Evolutionary conservation across 441 rosid species (phyloP).

Genomic region (Gossypium gossypioides): DNA sequence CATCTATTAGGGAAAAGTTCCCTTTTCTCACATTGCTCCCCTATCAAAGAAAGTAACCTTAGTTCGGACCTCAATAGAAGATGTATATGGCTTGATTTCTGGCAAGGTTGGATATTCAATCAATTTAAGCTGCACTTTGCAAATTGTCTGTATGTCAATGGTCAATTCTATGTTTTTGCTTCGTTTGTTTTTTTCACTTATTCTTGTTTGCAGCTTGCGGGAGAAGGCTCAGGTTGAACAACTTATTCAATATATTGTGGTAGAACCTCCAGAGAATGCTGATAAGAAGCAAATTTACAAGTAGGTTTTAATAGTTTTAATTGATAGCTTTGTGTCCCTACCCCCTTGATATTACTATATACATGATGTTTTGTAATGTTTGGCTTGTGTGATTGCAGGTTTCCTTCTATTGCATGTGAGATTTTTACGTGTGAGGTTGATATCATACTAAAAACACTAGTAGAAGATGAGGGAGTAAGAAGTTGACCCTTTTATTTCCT

Average conservation of each 20-base stretch:
- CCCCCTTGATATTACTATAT: neutral
- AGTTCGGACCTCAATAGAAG: neutral
- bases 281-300: constrained; percentile 53
- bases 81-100: neutral
- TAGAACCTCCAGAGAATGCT: constrained; percentile 50
- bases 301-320: constrained; percentile 23
- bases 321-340: neutral
- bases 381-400: constrained; percentile 30
- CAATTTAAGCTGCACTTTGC: neutral
- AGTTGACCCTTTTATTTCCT: neutral
- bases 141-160: neutral
- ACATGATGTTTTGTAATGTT: constrained; percentile 12
- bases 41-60: neutral
- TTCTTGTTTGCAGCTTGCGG: constrained; percentile 40
- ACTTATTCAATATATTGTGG: constrained; percentile 52
- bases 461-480: constrained; percentile 56
- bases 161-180: neutral
- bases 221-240: constrained; percentile 62
- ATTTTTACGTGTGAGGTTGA: constrained; percentile 74
- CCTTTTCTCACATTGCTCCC: neutral
- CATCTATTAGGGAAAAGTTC: neutral
- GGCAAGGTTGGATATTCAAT: neutral
- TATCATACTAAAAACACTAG: constrained; percentile 59
- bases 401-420: constrained; percentile 61
- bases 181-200: neutral